Evolutionary conservation across 2,329 filamentous ascomycete species (phyloP).

Genomic region (Fusarium annulatum): DNA sequence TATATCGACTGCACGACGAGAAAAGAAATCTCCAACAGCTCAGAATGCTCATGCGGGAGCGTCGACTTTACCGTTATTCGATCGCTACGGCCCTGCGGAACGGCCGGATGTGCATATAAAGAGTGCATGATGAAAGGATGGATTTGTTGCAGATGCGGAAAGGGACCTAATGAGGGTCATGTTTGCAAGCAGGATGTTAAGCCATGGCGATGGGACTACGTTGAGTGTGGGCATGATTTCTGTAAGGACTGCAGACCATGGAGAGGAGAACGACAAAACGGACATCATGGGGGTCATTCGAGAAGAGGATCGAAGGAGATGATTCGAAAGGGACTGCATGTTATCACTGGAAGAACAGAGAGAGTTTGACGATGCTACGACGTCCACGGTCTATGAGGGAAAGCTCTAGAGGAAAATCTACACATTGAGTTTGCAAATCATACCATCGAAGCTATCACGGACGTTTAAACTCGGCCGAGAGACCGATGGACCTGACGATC

Average conservation of each 20-base stretch:
- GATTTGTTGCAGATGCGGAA: slow-evolving; percentile 35
- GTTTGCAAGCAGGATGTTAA: slow-evolving; percentile 28
- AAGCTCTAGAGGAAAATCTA: neutral
- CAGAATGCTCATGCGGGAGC: slow-evolving; percentile 26
- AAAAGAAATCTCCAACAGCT: slow-evolving; percentile 27
- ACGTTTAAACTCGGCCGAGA: slow-evolving; percentile 36
- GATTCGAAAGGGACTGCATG: slow-evolving; percentile 10
- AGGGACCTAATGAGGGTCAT: slow-evolving; percentile 31
- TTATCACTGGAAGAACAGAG: slow-evolving; percentile 4
- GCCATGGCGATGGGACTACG: slow-evolving; percentile 27
- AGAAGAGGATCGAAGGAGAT: slow-evolving; percentile 45
- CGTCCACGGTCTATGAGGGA: too few relatives aligned
- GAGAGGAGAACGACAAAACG: neutral
- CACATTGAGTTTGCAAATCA: neutral
- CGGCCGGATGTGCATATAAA: slow-evolving; percentile 19
- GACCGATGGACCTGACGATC: slow-evolving; percentile 18
- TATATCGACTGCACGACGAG: slow-evolving; percentile 35
- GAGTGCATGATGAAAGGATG: slow-evolving; percentile 33
- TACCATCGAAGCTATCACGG: neutral
- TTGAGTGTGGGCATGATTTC: slow-evolving; percentile 21
- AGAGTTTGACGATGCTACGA: neutral
- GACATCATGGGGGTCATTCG: neutral
- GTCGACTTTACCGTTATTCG: slow-evolving; percentile 26
- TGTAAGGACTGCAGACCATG: slow-evolving; percentile 27
- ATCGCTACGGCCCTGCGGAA: slow-evolving; percentile 8